Conservation (phyloP, 1,139 yeast species). For the Candida frijolesensis region DNA sequence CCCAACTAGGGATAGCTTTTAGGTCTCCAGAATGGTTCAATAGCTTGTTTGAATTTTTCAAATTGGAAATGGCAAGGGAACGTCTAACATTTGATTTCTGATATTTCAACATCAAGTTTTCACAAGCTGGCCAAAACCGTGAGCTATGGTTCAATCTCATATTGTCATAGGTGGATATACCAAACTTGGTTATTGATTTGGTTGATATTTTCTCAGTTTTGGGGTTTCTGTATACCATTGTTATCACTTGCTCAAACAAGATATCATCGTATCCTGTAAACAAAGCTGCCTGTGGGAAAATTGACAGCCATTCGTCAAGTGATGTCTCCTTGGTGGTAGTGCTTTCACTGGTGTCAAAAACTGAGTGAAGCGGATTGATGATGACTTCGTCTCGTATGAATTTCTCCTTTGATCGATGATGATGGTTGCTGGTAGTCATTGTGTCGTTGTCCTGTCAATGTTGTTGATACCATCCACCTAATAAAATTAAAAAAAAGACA, state of each 20-base stretch:
- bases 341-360: constrained; percentile 19
- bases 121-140: constrained; percentile 77
- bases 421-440: not conserved
- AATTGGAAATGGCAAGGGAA: constrained; percentile 73
- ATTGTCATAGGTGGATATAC: constrained; percentile 62
- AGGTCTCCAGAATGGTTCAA: constrained; percentile 31
- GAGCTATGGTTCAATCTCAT: constrained; percentile 64
- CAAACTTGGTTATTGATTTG: constrained; percentile 68
- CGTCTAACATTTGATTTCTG: constrained; percentile 63
- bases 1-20: constrained; percentile 40
- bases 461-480: not conserved
- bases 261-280: constrained; percentile 54
- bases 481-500: not conserved
- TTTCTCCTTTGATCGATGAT: not conserved
- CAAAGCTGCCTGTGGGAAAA: constrained; percentile 55
- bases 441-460: not conserved
- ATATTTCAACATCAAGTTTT: constrained; percentile 57
- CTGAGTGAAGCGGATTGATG: constrained; percentile 23
- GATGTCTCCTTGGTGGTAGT: constrained; percentile 1
- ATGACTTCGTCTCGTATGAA: constrained; percentile 5
- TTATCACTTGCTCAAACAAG: constrained; percentile 54
- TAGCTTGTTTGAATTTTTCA: constrained; percentile 68
- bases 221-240: constrained; percentile 55
- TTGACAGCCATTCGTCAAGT: constrained; percentile 36
- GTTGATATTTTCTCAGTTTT: constrained; percentile 54